These are phyloP conservation scores for Pseudopediastrum boryanum DNA, from an alignment of 139 green algal genomes.

Conservation along the genomic window DNA sequence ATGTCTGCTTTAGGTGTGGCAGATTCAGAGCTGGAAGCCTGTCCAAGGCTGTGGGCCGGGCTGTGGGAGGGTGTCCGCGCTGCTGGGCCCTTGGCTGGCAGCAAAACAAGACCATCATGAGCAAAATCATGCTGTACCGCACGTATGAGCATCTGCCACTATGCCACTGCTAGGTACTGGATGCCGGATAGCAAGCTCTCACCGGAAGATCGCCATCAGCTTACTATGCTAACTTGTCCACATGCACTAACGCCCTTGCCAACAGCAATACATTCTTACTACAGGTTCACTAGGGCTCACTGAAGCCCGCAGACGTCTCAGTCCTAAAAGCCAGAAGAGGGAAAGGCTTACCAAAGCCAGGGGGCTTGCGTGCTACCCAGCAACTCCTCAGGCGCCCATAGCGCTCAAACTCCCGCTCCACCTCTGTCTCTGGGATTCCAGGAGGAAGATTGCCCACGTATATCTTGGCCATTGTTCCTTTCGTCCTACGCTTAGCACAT, in stretches of 20 bases:
- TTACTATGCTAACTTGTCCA: background rate
- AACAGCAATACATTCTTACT: background rate
- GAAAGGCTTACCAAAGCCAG: slow-evolving; percentile 13
- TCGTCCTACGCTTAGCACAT: background rate
- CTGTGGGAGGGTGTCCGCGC: too few relatives aligned
- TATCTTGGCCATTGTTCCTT: background rate
- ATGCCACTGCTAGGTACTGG: background rate
- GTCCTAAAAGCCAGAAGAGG: too few relatives aligned
- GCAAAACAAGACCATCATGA: too few relatives aligned
- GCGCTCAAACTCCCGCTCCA: slow-evolving; percentile 11
- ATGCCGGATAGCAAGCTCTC: too few relatives aligned
- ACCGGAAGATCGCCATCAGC: too few relatives aligned
- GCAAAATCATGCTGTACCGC: too few relatives aligned
- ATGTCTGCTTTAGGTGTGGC: too few relatives aligned
- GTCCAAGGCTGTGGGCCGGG: too few relatives aligned
- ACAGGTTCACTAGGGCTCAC: background rate
- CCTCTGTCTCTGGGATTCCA: background rate
- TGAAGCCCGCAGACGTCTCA: background rate
- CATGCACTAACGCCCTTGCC: background rate
- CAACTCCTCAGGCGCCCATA: background rate
- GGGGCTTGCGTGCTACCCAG: slow-evolving; percentile 27
- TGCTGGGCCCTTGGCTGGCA: too few relatives aligned
- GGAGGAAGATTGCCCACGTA: slow-evolving; percentile 19
- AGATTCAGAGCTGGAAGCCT: too few relatives aligned
- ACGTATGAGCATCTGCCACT: too few relatives aligned